Base-by-base conservation (phyloP, 2,329 filamentous ascomycete genomes). In the Raffaelea ambrosiae region DNA sequence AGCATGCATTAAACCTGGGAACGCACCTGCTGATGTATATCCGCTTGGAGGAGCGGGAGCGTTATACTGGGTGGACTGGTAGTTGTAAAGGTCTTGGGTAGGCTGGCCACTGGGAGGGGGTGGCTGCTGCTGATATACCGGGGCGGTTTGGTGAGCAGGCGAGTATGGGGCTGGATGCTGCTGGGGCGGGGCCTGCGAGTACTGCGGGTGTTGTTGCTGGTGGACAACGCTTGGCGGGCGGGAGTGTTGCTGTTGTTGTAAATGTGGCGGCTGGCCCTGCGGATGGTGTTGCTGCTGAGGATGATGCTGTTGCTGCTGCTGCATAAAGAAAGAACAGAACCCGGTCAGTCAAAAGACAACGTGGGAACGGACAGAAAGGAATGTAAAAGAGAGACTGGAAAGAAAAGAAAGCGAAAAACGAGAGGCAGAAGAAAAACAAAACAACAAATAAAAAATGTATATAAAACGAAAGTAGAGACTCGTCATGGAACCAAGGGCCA, bases 11-110 rank as follows among this genome's bases (percentile, higher is more conserved):
- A n/a, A n/a, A n/a, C n/a, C n/a, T n/a, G n/a, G n/a, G 46, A 52
- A 74, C 84, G 74, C 70, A 93, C 88, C 87, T 73, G 86, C 86
- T 63, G 88, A 88, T 54, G 87, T 83, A 68, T 95, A 95, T 70
- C 86, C 86, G 67, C 84, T 86, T 48, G 85, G 82, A 52, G 84
- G 80, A 69, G 84, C 88, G 57, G 86, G 83, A 48, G 87, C 84
- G 68, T 84, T 89, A 71, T 95, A 95, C 11, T 87, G 80, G 63
- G 83, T 88, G 54, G 86, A 79, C 62, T 93, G 86, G 50, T 84
- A 79, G 61, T 85, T 81, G 67, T 91, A 95, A 58, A 86, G 69
- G 57, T 94, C 86, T 60, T 81, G 79, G 44, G 76, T 67, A 60
- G 76, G 73, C 60, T 83, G 83, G 40, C 76, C 74, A 60, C 71